Evolutionary conservation across 805 yeast species (phyloP).

Genomic region (Cyberlindnera misumaiensis): DNA sequence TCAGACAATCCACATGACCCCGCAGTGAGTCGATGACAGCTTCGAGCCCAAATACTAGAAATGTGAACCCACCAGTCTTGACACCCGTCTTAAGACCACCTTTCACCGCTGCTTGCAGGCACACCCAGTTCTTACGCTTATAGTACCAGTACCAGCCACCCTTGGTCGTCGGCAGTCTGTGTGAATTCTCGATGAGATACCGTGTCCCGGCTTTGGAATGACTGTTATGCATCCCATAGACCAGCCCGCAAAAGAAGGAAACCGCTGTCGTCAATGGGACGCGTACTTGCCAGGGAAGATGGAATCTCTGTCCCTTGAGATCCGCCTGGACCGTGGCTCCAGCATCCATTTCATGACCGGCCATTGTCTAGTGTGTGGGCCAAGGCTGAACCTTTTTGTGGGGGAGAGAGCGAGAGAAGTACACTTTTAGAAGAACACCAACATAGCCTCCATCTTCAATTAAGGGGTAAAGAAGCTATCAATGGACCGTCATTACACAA

Average conservation of each 20-base stretch:
- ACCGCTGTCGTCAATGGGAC: constrained; percentile 3
- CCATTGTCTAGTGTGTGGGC: no score
- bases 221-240: constrained; percentile 57
- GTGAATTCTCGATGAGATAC: constrained; percentile 75
- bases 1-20: constrained; percentile 51
- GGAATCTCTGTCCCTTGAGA: constrained; percentile 3
- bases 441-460: no score
- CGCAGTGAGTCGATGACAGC: constrained; percentile 48
- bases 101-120: constrained; percentile 48
- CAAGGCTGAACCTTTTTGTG: not conserved
- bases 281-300: constrained; percentile 3
- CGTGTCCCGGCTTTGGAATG: constrained; percentile 47
- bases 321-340: not conserved
- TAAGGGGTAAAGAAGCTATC: no score
- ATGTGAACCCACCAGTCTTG: constrained; percentile 38
- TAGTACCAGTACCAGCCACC: constrained; percentile 90
- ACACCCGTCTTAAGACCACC: constrained; percentile 37
- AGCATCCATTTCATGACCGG: not conserved
- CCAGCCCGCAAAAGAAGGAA: constrained; percentile 5
- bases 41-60: constrained; percentile 53
- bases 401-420: no score
- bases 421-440: no score
- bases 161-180: constrained; percentile 65
- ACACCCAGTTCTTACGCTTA: constrained; percentile 72
- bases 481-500: constrained; percentile 13